A percentile compares a stretch with the other conserved stretches of the same genome.
Conservation (phyloP, 768 basidiomycete genomes). For the Hirschioporus abietinus region DNA sequence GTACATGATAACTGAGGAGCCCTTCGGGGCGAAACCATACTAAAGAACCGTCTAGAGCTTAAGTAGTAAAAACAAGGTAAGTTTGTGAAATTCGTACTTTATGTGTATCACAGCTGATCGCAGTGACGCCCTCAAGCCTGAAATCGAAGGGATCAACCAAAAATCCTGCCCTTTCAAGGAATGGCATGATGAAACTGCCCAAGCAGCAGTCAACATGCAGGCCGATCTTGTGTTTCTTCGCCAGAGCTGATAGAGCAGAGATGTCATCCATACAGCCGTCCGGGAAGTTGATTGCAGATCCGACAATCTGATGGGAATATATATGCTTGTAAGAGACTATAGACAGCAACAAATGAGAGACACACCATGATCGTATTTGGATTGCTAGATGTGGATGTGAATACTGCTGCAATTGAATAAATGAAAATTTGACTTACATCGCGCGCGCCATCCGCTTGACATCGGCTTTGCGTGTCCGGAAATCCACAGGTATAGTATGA, state of each 20-base stretch:
- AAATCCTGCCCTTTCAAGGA: conserved; percentile 76
- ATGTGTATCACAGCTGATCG: conserved; percentile 94
- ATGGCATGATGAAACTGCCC: conserved; percentile 91
- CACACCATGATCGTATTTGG: conserved; percentile 81
- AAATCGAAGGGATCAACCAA: conserved; percentile 83
- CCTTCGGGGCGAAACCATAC: conserved; percentile 96
- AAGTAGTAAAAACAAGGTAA: conserved; percentile 11
- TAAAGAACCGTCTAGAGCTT: conserved; percentile 23
- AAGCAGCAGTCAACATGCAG: conserved; percentile 95
- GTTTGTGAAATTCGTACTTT: conserved; percentile 44
- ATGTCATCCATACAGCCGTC: conserved; percentile 89
- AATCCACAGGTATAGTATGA: conserved; percentile 79
- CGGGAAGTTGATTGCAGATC: conserved; percentile 81
- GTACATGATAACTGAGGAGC: conserved; percentile 95
- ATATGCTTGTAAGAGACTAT: neutral
- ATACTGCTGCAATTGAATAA: conserved; percentile 10
- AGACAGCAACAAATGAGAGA: neutral
- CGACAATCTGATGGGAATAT: conserved; percentile 53
- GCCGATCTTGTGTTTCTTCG: conserved; percentile 69
- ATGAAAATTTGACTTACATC: conserved; percentile 56
- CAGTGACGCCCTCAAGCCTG: conserved; percentile 83
- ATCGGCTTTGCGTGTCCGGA: conserved; percentile 70
- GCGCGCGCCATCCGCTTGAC: conserved; percentile 75
- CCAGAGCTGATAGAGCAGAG: conserved; percentile 67
- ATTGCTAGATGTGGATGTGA: conserved; percentile 44